phyloP scores from a whole-genome alignment of 768 basidiomycete species.

The Phlegmacium glaucopus region DNA sequence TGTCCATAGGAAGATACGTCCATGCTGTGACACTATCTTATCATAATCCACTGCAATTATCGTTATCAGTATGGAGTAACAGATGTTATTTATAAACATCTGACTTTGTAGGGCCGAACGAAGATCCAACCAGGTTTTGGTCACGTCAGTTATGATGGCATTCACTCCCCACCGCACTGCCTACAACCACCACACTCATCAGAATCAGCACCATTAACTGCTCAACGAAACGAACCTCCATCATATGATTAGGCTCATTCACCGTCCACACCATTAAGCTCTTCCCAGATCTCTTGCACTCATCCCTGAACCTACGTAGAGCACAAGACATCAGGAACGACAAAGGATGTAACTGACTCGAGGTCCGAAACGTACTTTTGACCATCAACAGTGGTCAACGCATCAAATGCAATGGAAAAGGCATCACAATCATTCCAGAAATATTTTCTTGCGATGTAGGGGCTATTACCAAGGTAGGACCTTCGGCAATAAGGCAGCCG shows the following conservation, averaged over 20 bases:
- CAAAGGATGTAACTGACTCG: conserved; percentile 1
- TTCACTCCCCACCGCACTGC: conserved; percentile 78
- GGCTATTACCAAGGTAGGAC: conserved; percentile 79
- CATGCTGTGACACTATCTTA: conserved; percentile 55
- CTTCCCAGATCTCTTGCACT: conserved; percentile 80
- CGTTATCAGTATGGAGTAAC: neutral
- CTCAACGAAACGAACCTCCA: conserved; percentile 58
- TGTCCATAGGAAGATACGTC: conserved; percentile 76
- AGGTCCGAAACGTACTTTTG: conserved; percentile 43
- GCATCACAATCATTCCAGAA: conserved; percentile 88
- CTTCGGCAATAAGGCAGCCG: conserved; percentile 80
- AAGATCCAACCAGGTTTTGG: conserved; percentile 63
- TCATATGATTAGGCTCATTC: conserved; percentile 85
- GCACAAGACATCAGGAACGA: conserved; percentile 1
- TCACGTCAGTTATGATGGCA: conserved; percentile 77
- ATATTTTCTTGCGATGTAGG: conserved; percentile 71
- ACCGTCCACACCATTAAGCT: conserved; percentile 95
- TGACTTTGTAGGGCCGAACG: conserved; percentile 55
- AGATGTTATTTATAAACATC: conserved; percentile 12
- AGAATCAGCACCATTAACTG: neutral
- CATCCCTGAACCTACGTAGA: conserved; percentile 62
- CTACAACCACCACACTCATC: conserved; percentile 29
- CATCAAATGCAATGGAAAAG: conserved; percentile 80
- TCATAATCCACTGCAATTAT: conserved; percentile 57
- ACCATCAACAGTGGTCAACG: conserved; percentile 72